Conservation (phyloP, 2,329 filamentous ascomycete species). For the Colletotrichum chlorophyti region DNA sequence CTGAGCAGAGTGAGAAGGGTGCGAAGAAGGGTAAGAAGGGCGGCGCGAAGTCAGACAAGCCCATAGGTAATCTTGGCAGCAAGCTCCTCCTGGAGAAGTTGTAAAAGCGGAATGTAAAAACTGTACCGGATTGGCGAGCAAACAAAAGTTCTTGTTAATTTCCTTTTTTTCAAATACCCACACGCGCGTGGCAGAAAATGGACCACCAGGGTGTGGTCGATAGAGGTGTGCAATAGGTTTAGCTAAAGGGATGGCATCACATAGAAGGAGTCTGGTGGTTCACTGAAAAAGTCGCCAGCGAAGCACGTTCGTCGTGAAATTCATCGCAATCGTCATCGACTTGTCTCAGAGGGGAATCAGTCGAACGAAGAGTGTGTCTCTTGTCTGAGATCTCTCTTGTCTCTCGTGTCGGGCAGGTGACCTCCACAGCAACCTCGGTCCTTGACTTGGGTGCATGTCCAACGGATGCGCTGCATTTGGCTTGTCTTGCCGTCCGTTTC, state of each 20-base stretch:
- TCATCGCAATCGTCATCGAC: slow-evolving; percentile 1
- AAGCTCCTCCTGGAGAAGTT: slow-evolving; percentile 67
- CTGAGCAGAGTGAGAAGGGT: slow-evolving; percentile 42
- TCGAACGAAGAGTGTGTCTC: no score
- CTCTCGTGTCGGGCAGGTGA: background rate
- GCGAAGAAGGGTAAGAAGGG: slow-evolving; percentile 52
- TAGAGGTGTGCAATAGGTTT: slow-evolving; percentile 19
- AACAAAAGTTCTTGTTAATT: slow-evolving; percentile 17
- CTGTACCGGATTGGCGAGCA: slow-evolving; percentile 13
- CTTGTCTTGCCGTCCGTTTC: slow-evolving; percentile 13
- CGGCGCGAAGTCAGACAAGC: slow-evolving; percentile 46
- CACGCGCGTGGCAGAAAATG: slow-evolving; percentile 15
- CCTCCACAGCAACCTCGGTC: slow-evolving; percentile 1
- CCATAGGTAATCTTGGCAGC: slow-evolving; percentile 67
- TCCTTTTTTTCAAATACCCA: slow-evolving; percentile 24
- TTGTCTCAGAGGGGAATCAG: no score
- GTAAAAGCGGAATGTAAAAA: slow-evolving; percentile 30
- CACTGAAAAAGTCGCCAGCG: background rate
- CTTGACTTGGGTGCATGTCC: slow-evolving; percentile 4
- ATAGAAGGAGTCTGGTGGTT: slow-evolving; percentile 15
- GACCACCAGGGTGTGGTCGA: slow-evolving; percentile 7
- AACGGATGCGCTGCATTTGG: slow-evolving; percentile 13
- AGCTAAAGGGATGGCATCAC: slow-evolving; percentile 5
- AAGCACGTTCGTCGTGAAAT: background rate
- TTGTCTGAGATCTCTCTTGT: background rate